These are phyloP conservation scores for Penicillium parvum DNA, from an alignment of 495 filamentous ascomycete genomes.

Conservation along the genomic window DNA sequence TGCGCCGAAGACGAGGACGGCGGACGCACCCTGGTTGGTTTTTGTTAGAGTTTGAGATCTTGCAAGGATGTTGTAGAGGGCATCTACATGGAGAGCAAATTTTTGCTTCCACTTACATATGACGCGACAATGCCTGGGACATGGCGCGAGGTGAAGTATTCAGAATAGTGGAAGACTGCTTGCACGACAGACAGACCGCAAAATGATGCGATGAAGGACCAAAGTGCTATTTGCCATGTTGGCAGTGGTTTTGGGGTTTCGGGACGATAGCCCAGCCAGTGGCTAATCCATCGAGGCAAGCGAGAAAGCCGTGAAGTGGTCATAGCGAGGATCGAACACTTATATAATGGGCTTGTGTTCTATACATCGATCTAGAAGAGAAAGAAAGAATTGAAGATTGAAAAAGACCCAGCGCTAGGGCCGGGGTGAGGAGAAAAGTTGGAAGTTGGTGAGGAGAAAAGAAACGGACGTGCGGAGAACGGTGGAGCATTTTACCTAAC, in stretches of 20 bases:
- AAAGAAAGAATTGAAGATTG: neutral
- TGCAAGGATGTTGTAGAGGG: too few species aligned
- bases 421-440: conserved; percentile 10
- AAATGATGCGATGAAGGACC: conserved; percentile 36
- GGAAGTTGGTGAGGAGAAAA: conserved; percentile 12
- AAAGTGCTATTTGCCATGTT: conserved; percentile 22
- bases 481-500: neutral
- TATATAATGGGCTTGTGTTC: too few species aligned
- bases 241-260: conserved; percentile 22
- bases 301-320: conserved; percentile 24
- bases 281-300: conserved; percentile 31
- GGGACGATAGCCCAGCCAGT: conserved; percentile 36
- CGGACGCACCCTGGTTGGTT: conserved; percentile 59
- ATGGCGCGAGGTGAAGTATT: conserved; percentile 26
- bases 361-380: neutral
- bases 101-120: conserved; percentile 20
- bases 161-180: conserved; percentile 30
- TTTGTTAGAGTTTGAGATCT: too few species aligned
- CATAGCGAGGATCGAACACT: too few species aligned
- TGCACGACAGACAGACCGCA: conserved; percentile 32
- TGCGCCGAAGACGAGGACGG: conserved; percentile 62
- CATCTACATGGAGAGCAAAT: neutral
- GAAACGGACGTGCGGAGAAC: conserved; percentile 17
- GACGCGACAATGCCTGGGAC: conserved; percentile 34
- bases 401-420: conserved; percentile 7